phyloP scores from a whole-genome alignment of 331 rosid genomes.

The Malus hybrid region DNA sequence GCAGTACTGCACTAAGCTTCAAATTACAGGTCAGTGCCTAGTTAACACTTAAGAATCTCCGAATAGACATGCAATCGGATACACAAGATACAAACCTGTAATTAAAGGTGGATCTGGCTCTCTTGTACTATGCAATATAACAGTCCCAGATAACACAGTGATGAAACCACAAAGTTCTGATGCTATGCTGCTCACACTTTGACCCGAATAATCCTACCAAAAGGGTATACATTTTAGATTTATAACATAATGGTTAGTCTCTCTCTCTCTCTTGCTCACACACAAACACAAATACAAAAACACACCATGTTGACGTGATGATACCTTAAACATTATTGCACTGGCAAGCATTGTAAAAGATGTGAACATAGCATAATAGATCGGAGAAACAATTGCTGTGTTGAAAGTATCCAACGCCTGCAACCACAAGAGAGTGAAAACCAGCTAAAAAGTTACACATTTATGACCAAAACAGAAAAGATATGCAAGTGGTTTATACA shows the following conservation, averaged over 20 bases:
- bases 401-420: constrained; percentile 89
- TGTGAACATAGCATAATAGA: constrained; percentile 89
- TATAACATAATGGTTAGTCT: background rate
- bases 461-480: background rate
- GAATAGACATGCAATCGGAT: background rate
- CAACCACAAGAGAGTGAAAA: background rate
- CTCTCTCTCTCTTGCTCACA: background rate
- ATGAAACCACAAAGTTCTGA: constrained; percentile 88
- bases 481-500: background rate
- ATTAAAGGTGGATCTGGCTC: constrained; percentile 53
- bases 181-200: constrained; percentile 71
- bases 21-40: background rate
- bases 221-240: constrained; percentile 6
- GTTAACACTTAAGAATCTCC: background rate
- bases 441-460: background rate
- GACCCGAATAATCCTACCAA: constrained; percentile 82
- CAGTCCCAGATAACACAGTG: constrained; percentile 77
- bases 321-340: constrained; percentile 88
- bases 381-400: constrained; percentile 85
- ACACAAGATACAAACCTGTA: constrained; percentile 42
- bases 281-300: background rate
- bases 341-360: constrained; percentile 83
- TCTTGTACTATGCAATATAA: constrained; percentile 67
- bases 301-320: constrained; percentile 5
- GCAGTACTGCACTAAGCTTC: background rate